A percentile compares a stretch with the other conserved stretches of the same genome.
Conservation (phyloP, 305 asterid species). For the Rubia peregrina region DNA sequence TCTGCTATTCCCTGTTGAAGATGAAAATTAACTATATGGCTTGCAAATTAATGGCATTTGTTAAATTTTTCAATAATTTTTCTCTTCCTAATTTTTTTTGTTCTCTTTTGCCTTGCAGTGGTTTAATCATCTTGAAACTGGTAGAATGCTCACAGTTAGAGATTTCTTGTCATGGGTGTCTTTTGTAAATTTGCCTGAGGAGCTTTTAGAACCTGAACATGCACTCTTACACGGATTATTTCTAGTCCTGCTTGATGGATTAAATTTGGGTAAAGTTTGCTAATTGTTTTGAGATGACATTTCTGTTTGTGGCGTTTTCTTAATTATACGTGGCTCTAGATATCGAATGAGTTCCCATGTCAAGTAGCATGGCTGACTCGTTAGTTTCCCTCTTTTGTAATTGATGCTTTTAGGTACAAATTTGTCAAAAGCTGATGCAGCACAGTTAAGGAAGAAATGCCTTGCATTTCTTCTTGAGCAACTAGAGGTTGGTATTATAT, state of each 20-base stretch:
- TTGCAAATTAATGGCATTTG: background rate
- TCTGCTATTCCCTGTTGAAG: background rate
- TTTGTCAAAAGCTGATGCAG: constrained; percentile 73
- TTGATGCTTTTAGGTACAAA: constrained; percentile 54
- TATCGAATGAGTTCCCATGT: background rate
- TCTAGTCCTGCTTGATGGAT: constrained; percentile 82
- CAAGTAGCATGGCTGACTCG: background rate
- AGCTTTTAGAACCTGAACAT: constrained; percentile 53
- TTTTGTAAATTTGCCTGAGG: constrained; percentile 56
- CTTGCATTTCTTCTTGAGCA: constrained; percentile 59
- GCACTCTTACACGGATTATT: constrained; percentile 84
- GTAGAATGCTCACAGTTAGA: constrained; percentile 82
- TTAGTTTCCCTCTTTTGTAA: background rate
- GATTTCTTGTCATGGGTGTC: constrained; percentile 95
- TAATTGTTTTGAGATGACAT: constrained; percentile 4
- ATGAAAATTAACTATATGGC: background rate
- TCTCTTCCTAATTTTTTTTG: constrained; percentile 9
- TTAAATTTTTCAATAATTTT: background rate
- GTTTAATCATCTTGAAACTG: constrained; percentile 77
- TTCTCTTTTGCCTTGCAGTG: constrained; percentile 59
- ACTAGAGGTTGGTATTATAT: constrained; percentile 46
- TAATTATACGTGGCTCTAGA: background rate
- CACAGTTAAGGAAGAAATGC: constrained; percentile 58
- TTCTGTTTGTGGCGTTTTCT: background rate
- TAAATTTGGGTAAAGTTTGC: constrained; percentile 58